Evolutionary conservation across 2,329 filamentous ascomycete genomes (phyloP), one percentile per base, ranked within the genome.

Genomic region (Tolypocladium ovalisporum): DNA sequence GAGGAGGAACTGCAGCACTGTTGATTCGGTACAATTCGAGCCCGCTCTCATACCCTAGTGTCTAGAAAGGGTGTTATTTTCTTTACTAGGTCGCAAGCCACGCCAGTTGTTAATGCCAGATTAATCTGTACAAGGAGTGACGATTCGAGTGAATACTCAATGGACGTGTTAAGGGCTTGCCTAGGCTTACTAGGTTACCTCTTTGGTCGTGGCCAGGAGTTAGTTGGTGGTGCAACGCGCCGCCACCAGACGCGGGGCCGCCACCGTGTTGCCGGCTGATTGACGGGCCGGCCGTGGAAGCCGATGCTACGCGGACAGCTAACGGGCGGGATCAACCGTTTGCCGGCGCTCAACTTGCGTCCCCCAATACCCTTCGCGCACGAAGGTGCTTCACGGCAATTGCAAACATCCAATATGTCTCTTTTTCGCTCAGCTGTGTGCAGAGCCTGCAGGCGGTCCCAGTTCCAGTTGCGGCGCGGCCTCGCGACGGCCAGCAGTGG

Each of bases 401-500:
- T 13, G 22, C 3, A 36, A n/a, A 57, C 8, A 34, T 37, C 52
- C 49, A 63, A 37, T 19, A 76, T 76, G 71, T 65, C 66, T 60
- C 56, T 71, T 29, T 61, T 74, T 56, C 71, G 74, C 39, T 67
- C 71, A 40, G 67, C 66, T 34, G 59, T 74, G 54, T 75, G 73
- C 63, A 70, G 73, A 59, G 72, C 67, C 29, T 76, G 74, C 61
- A 67, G 69, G 54, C 68, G 68, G 52, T 66, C 70, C 5, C 68
- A 68, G 57, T 59, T 64, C 52, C 65, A 64, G 27, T 62, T 65
- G 57, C 65, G 67, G 52, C 67, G 75, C 54, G 66, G 68, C 51
- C 70, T 76, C 59, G 74, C 75, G 53, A 76, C 75, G n/a, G 71
- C 74, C 40, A 70, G 65, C 56, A 61, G 61, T 47, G 61, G 59